Conservation (phyloP, 352 stramenopile genomes). For the Thraustochytrium striatum region DNA sequence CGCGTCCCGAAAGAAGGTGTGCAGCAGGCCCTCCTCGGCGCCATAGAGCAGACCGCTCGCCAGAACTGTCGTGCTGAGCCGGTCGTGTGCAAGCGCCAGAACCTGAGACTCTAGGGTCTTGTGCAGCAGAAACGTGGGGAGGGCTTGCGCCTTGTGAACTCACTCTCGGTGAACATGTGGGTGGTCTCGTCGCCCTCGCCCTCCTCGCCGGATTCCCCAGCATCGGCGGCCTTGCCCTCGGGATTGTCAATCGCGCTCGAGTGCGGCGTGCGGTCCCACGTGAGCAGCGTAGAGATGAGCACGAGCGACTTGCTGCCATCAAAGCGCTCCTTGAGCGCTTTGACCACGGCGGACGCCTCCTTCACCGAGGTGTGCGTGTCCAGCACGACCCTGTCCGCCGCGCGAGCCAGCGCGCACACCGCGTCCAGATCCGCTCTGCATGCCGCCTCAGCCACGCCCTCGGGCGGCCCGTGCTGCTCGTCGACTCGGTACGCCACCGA, state of each 20-base stretch:
- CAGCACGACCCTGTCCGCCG: conserved; percentile 24
- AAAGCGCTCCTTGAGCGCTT: conserved; percentile 30
- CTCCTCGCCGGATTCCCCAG: background rate
- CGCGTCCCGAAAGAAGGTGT: conserved; percentile 59
- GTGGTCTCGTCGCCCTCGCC: background rate
- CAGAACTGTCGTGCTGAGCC: conserved; percentile 68
- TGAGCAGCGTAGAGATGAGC: conserved; percentile 18
- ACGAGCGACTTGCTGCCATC: conserved; percentile 40
- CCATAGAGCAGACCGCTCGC: conserved; percentile 71
- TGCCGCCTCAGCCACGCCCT: conserved; percentile 8
- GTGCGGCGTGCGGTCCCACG: conserved; percentile 33
- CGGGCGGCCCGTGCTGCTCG: background rate
- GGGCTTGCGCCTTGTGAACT: conserved; percentile 71
- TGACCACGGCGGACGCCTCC: conserved; percentile 26
- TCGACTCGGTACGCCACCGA: conserved; percentile 10
- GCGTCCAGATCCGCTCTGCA: conserved; percentile 22
- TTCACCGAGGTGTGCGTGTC: conserved; percentile 33
- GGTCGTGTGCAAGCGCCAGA: conserved; percentile 65
- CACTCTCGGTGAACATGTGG: conserved; percentile 58
- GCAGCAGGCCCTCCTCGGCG: conserved; percentile 65
- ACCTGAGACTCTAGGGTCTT: conserved; percentile 76
- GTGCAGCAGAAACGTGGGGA: conserved; percentile 66
- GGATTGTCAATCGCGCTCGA: background rate
- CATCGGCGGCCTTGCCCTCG: conserved; percentile 14
- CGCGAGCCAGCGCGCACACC: conserved; percentile 15